These are phyloP conservation scores for Epichloe scottii DNA, from an alignment of 2,329 filamentous ascomycete species.

Conservation along the genomic window DNA sequence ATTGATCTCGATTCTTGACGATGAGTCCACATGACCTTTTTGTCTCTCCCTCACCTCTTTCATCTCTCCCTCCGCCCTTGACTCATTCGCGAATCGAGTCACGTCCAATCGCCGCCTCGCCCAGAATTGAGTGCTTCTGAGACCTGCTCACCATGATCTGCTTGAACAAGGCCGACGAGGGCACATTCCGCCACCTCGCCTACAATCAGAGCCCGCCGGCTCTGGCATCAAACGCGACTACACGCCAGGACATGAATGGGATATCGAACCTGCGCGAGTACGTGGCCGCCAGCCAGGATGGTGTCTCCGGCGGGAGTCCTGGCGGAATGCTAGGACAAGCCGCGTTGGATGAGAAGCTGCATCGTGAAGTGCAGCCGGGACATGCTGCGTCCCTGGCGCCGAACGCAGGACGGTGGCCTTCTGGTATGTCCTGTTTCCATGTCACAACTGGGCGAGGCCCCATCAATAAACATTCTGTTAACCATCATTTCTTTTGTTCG, in stretches of 20 bases:
- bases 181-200: constrained; percentile 30
- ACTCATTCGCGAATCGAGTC: no score
- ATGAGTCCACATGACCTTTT: no score
- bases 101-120: no score
- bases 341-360: constrained; percentile 16
- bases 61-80: no score
- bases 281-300: constrained; percentile 23
- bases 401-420: constrained; percentile 19
- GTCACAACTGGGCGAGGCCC: constrained; percentile 10
- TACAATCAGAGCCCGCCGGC: constrained; percentile 43
- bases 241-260: constrained; percentile 42
- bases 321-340: constrained; percentile 9
- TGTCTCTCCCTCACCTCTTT: no score
- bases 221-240: constrained; percentile 35
- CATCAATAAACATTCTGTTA: no score
- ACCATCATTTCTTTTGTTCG: no score
- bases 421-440: background rate
- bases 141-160: constrained; percentile 32
- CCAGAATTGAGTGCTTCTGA: no score
- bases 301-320: constrained; percentile 15
- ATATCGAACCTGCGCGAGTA: constrained; percentile 37
- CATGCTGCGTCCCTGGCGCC: background rate
- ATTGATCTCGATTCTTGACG: no score
- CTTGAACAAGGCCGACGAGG: constrained; percentile 40
- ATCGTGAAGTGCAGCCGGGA: constrained; percentile 2